These are phyloP conservation scores for Diphasiastrum complanatum DNA, from an alignment of 83 land plant species.

Conservation along the genomic window DNA sequence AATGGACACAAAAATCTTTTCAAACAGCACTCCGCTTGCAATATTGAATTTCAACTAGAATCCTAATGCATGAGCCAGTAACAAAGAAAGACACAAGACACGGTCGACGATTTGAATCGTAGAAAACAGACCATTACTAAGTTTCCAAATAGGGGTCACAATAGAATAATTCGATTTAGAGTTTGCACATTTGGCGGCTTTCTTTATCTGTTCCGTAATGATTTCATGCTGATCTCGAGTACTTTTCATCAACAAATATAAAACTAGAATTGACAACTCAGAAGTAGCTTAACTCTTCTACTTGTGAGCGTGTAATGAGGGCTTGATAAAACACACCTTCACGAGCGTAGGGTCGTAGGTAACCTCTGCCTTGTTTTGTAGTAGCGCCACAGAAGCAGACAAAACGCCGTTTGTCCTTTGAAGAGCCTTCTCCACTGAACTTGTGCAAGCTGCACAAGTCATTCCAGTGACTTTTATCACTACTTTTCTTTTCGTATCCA, in stretches of 20 bases:
- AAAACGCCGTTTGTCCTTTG: conserved; percentile 1
- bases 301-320: too few relatives aligned
- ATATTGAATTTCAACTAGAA: too few relatives aligned
- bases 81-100: too few relatives aligned
- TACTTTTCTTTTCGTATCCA: conserved; percentile 5
- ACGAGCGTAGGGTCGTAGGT: conserved; percentile 4
- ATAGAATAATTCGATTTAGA: too few relatives aligned
- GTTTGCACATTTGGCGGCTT: background rate
- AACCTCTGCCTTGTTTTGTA: conserved; percentile 21
- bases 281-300: conserved; percentile 13
- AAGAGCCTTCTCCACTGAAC: conserved; percentile 22
- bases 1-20: too few relatives aligned
- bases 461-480: conserved; percentile 13
- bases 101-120: too few relatives aligned
- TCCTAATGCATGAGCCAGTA: too few relatives aligned
- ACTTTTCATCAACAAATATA: background rate
- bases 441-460: conserved; percentile 24
- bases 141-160: too few relatives aligned
- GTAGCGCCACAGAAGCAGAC: conserved; percentile 19
- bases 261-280: background rate
- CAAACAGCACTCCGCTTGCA: too few relatives aligned
- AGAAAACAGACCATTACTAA: too few relatives aligned
- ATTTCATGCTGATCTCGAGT: background rate
- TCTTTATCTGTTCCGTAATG: background rate
- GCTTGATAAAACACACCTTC: conserved; percentile 3